phyloP scores from a whole-genome alignment of 352 stramenopile genomes.

The Phytophthora europaea region DNA sequence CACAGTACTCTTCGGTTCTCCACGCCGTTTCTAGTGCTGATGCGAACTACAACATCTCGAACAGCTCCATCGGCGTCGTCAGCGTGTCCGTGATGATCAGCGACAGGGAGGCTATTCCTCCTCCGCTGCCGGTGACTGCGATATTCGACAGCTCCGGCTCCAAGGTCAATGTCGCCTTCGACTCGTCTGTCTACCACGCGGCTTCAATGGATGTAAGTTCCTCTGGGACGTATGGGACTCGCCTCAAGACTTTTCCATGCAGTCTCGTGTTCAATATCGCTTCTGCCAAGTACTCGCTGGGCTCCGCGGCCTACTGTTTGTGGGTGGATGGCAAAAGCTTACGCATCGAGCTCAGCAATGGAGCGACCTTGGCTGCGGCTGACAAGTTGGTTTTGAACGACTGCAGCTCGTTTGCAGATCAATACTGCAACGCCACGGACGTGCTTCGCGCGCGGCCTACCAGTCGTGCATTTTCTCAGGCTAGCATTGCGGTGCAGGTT shows the following conservation, averaged over 20 bases:
- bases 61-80: slow-evolving; percentile 52
- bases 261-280: slow-evolving; percentile 58
- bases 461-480: slow-evolving; percentile 71
- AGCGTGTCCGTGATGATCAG: slow-evolving; percentile 64
- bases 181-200: slow-evolving; percentile 75
- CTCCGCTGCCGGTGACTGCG: slow-evolving; percentile 56
- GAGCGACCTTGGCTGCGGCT: slow-evolving; percentile 48
- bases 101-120: slow-evolving; percentile 70
- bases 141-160: slow-evolving; percentile 66
- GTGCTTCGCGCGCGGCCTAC: slow-evolving; percentile 60
- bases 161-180: slow-evolving; percentile 65
- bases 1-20: slow-evolving; percentile 61
- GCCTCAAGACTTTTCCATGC: slow-evolving; percentile 58
- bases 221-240: slow-evolving; percentile 39
- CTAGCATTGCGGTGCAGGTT: slow-evolving; percentile 42
- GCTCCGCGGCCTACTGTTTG: slow-evolving; percentile 45
- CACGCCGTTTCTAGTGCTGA: slow-evolving; percentile 63
- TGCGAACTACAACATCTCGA: slow-evolving; percentile 71
- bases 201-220: slow-evolving; percentile 63
- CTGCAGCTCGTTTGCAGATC: slow-evolving; percentile 54
- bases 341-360: slow-evolving; percentile 54
- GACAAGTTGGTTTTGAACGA: slow-evolving; percentile 66
- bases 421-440: slow-evolving; percentile 55
- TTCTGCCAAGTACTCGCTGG: slow-evolving; percentile 48
- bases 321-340: slow-evolving; percentile 71